These are phyloP conservation scores for Penicillium sp. DNA, from an alignment of 2,329 filamentous ascomycete species.

Conservation along the genomic window DNA sequence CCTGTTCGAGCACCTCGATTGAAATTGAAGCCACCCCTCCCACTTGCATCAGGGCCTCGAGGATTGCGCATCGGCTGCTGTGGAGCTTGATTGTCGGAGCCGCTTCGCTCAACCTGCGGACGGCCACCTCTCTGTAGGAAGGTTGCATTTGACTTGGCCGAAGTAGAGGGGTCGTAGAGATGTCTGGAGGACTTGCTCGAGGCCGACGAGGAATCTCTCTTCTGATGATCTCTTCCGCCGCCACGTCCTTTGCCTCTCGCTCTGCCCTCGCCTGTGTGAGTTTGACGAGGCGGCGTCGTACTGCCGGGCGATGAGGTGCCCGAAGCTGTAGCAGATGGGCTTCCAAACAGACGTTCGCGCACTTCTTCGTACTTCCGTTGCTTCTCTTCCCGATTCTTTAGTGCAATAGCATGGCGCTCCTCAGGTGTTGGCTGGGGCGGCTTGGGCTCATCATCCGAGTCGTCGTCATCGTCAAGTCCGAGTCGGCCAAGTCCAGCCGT, in stretches of 20 bases:
- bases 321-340: conserved; percentile 43
- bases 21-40: conserved; percentile 76
- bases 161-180: conserved; percentile 74
- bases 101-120: conserved; percentile 38
- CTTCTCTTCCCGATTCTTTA: conserved; percentile 81
- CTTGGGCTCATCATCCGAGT: conserved; percentile 63
- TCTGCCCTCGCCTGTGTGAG: conserved; percentile 32
- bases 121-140: conserved; percentile 46
- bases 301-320: conserved; percentile 62
- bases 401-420: conserved; percentile 73
- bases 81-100: conserved; percentile 33
- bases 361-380: conserved; percentile 86
- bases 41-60: conserved; percentile 72
- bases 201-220: conserved; percentile 42
- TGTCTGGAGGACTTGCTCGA: conserved; percentile 49
- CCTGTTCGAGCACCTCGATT: conserved; percentile 56
- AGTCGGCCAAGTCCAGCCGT: conserved; percentile 46
- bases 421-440: conserved; percentile 66
- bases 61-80: conserved; percentile 70
- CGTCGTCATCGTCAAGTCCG: conserved; percentile 55
- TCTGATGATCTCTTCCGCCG: conserved; percentile 44
- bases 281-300: conserved; percentile 56
- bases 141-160: conserved; percentile 59
- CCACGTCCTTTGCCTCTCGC: conserved; percentile 51
- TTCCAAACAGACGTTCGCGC: conserved; percentile 81